Conservation (phyloP, 768 basidiomycete genomes). For the Serendipita sp. region DNA sequence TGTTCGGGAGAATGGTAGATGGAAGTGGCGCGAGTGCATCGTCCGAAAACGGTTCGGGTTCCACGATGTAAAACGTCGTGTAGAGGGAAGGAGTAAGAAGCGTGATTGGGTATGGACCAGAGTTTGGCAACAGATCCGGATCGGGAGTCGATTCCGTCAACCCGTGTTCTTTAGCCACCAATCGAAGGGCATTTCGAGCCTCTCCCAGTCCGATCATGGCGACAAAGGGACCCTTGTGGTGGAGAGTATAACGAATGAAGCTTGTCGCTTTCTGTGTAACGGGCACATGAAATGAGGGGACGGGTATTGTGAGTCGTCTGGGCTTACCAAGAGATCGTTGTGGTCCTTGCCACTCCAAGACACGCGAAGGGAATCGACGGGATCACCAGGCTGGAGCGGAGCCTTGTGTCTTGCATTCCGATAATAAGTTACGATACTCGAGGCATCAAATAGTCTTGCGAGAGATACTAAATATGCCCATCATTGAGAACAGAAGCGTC, state of each 20-base stretch:
- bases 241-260: not conserved
- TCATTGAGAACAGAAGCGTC: not conserved
- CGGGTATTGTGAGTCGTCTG: not conserved
- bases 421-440: not conserved
- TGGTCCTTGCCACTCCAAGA: not conserved
- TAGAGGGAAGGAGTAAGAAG: not conserved
- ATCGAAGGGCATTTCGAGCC: not conserved
- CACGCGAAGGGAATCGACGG: not conserved
- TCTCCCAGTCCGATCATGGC: not conserved
- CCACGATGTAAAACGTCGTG: not conserved
- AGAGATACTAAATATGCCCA: not conserved
- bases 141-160: not conserved
- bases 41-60: not conserved
- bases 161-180: not conserved
- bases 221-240: not conserved
- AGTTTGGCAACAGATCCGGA: not conserved
- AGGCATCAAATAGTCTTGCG: conserved; percentile 2
- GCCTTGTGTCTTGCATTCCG: not conserved
- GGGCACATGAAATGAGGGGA: not conserved
- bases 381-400: not conserved
- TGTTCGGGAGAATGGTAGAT: not conserved
- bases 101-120: not conserved
- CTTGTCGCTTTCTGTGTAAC: not conserved
- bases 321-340: not conserved
- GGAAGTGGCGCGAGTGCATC: not conserved